Percentiles rank a stretch among this genome's conserved stretches.
Evolutionary conservation across 2,329 filamentous ascomycete species (phyloP).

Genomic region (Colletotrichum higginsianum): DNA sequence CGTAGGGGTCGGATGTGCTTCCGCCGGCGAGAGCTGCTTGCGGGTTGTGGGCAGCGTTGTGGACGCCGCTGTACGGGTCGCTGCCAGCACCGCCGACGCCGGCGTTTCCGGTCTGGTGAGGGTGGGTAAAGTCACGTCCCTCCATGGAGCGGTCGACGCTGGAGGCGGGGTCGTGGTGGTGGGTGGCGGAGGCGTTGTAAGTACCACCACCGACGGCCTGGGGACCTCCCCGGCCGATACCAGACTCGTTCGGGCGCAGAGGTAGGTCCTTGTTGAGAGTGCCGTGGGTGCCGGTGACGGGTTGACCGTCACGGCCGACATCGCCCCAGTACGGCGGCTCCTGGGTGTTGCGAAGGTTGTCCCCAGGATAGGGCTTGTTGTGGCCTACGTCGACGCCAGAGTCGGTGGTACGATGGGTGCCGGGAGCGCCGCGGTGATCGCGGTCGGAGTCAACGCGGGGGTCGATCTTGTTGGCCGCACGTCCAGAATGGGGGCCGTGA

Average conservation of each 20-base stretch:
- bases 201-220: constrained; percentile 28
- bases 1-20: constrained; percentile 31
- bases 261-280: constrained; percentile 38
- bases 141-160: constrained; percentile 34
- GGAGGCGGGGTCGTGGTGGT: constrained; percentile 38
- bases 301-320: constrained; percentile 23
- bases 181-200: constrained; percentile 26
- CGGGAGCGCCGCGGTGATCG: constrained; percentile 41
- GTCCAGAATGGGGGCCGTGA: constrained; percentile 26
- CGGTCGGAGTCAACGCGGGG: constrained; percentile 40
- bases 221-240: neutral
- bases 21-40: constrained; percentile 27
- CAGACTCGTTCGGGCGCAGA: constrained; percentile 34
- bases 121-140: constrained; percentile 34
- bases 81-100: constrained; percentile 23
- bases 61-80: constrained; percentile 26
- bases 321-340: constrained; percentile 39
- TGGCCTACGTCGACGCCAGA: constrained; percentile 36
- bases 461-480: constrained; percentile 22
- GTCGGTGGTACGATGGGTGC: constrained; percentile 30
- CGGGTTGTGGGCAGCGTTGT: constrained; percentile 23
- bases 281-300: neutral
- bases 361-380: constrained; percentile 10
- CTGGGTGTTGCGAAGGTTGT: constrained; percentile 6
- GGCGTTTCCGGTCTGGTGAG: constrained; percentile 20